phyloP scores from a whole-genome alignment of 352 stramenopile genomes.

The Phytophthora ohioensis region DNA sequence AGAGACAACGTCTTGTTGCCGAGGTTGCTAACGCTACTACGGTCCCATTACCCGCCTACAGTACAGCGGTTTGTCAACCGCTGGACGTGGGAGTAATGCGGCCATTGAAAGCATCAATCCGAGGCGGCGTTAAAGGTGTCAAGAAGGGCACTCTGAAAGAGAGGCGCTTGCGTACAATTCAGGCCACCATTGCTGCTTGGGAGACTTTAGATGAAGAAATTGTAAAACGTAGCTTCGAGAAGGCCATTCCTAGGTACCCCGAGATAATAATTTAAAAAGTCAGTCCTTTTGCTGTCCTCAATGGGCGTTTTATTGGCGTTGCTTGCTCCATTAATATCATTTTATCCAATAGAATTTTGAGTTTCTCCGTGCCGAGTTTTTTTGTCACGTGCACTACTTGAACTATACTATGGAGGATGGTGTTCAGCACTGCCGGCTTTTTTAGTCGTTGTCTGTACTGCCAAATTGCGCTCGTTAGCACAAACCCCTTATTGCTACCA shows the following conservation, averaged over 20 bases:
- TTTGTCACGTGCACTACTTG: neutral
- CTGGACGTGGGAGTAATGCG: conserved; percentile 31
- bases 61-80: conserved; percentile 21
- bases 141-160: neutral
- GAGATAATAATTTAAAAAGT: neutral
- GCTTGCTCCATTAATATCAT: neutral
- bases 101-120: conserved; percentile 1
- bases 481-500: no score
- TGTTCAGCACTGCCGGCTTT: no score
- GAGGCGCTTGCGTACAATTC: neutral
- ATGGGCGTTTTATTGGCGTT: neutral
- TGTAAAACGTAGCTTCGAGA: conserved; percentile 18
- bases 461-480: no score
- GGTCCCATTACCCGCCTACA: conserved; percentile 16
- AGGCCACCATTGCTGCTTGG: conserved; percentile 14
- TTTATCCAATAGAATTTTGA: neutral
- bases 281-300: neutral
- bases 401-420: neutral
- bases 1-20: neutral
- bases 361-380: conserved; percentile 6
- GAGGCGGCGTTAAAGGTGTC: neutral
- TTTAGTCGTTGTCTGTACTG: no score
- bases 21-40: conserved; percentile 4
- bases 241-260: conserved; percentile 11
- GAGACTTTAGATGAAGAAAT: conserved; percentile 1